phyloP scores from a whole-genome alignment of 371 early-diverging fungal genomes.

The Lichtheimia ramosa region DNA sequence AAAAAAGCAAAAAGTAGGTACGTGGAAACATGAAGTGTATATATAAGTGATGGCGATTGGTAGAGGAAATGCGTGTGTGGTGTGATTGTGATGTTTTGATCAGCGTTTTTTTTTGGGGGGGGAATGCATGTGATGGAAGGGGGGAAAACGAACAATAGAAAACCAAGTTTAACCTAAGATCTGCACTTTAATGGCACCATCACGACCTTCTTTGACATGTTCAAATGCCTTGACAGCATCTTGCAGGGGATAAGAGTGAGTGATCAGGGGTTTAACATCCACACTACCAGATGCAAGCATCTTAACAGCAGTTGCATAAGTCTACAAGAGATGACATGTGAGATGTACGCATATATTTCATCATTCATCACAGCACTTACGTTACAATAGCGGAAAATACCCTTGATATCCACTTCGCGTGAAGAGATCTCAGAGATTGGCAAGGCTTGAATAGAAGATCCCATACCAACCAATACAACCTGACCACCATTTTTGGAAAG shows the following conservation, averaged over 20 bases:
- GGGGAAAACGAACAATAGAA: neutral
- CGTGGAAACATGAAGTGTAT: neutral
- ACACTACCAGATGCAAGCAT: slow-evolving; percentile 47
- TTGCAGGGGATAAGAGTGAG: slow-evolving; percentile 45
- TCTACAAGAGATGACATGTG: slow-evolving; percentile 11
- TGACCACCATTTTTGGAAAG: slow-evolving; percentile 46
- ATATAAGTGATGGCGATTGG: neutral
- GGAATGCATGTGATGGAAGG: neutral
- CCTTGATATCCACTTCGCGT: slow-evolving; percentile 51
- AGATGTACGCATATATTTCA: too few relatives aligned
- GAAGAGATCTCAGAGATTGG: slow-evolving; percentile 45
- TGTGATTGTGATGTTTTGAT: neutral
- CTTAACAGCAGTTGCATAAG: slow-evolving; percentile 46
- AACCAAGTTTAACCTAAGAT: slow-evolving; percentile 26
- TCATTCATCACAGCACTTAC: slow-evolving; percentile 17
- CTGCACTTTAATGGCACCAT: slow-evolving; percentile 52
- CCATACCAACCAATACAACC: slow-evolving; percentile 55
- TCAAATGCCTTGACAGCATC: slow-evolving; percentile 50
- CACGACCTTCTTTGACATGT: slow-evolving; percentile 44
- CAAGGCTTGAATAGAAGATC: slow-evolving; percentile 41
- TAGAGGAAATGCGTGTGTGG: slow-evolving; percentile 4
- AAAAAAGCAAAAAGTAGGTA: neutral
- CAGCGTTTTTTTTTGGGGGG: neutral
- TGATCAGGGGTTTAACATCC: slow-evolving; percentile 48
- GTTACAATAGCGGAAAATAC: slow-evolving; percentile 54